phyloP scores from a whole-genome alignment of 2,329 filamentous ascomycete genomes.

The Rhynchosporium agropyri region DNA sequence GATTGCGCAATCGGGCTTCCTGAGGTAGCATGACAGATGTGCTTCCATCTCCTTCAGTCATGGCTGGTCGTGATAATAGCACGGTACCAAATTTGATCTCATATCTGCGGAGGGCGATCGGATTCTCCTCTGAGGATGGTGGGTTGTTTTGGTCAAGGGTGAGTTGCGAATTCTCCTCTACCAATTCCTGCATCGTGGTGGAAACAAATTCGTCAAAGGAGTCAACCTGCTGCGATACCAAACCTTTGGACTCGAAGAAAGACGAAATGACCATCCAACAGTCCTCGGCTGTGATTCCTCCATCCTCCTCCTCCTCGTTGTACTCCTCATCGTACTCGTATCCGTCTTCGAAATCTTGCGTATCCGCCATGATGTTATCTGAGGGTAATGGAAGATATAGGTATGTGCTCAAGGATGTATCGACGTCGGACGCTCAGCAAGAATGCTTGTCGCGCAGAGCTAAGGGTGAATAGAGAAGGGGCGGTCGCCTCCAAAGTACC shows the following conservation, averaged over 20 bases:
- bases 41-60: conserved; percentile 89
- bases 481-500: conserved; percentile 24
- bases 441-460: conserved; percentile 24
- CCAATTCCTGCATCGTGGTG: conserved; percentile 90
- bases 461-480: conserved; percentile 20
- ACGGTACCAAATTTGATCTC: conserved; percentile 93
- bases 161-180: conserved; percentile 87
- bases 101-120: conserved; percentile 85
- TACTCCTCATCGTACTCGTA: conserved; percentile 61
- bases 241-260: conserved; percentile 94
- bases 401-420: background rate
- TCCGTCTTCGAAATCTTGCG: conserved; percentile 47
- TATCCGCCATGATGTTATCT: conserved; percentile 35
- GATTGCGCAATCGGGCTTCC: conserved; percentile 91
- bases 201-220: conserved; percentile 98
- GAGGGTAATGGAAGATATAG: background rate
- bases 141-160: conserved; percentile 93
- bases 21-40: conserved; percentile 87
- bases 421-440: background rate
- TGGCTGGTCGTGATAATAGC: conserved; percentile 84
- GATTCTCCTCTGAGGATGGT: conserved; percentile 72
- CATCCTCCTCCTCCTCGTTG: conserved; percentile 67
- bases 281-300: conserved; percentile 88
- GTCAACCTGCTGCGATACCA: conserved; percentile 96
- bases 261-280: conserved; percentile 98